Conservation (phyloP, 2,329 filamentous ascomycete species). For the Claviceps cyperi region DNA sequence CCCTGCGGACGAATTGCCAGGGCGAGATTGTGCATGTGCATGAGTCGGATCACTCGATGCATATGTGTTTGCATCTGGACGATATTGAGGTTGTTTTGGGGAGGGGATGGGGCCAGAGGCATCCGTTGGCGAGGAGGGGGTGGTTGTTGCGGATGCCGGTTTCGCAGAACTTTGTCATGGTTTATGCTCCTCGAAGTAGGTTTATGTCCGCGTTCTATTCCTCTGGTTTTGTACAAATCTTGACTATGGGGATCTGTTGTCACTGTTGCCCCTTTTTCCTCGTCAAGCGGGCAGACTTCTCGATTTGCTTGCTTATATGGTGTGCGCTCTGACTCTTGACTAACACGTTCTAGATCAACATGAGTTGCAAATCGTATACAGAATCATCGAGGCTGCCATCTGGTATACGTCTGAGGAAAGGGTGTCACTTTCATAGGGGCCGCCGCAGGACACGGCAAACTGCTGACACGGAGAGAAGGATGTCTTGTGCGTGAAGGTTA, state of each 20-base stretch:
- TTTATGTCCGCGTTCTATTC: not conserved
- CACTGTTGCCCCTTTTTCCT: no score
- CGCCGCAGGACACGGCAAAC: no score
- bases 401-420: slow-evolving; percentile 46
- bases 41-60: slow-evolving; percentile 60
- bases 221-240: no score
- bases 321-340: not conserved
- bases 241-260: not conserved
- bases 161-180: slow-evolving; percentile 61
- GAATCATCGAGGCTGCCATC: slow-evolving; percentile 58
- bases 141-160: slow-evolving; percentile 51
- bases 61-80: slow-evolving; percentile 65
- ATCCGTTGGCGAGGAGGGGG: slow-evolving; percentile 51
- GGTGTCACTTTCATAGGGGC: slow-evolving; percentile 18
- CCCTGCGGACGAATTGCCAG: slow-evolving; percentile 54
- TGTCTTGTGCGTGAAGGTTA: no score
- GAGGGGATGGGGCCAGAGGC: slow-evolving; percentile 65
- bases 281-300: not conserved
- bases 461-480: no score
- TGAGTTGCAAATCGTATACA: slow-evolving; percentile 52
- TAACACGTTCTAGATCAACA: slow-evolving; percentile 30
- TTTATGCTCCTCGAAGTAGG: slow-evolving; percentile 60
- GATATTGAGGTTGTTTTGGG: slow-evolving; percentile 60
- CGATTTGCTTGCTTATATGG: no score
- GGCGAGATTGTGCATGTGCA: slow-evolving; percentile 79